These are phyloP conservation scores for Aspergillus novofumigatus DNA, from an alignment of 2,329 filamentous ascomycete species.

Conservation along the genomic window DNA sequence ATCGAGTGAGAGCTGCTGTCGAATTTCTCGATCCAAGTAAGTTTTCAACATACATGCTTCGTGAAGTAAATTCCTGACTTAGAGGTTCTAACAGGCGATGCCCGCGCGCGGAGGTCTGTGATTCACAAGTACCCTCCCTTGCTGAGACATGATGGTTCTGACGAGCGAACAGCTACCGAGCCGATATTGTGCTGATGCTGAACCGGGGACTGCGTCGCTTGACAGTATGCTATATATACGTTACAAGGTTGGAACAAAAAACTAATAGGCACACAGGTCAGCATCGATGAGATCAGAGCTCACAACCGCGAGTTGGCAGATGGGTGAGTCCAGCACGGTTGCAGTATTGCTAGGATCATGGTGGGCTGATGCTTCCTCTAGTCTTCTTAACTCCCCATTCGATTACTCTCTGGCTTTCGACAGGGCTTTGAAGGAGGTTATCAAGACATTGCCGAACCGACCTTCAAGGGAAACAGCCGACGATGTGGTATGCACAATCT, in stretches of 20 bases:
- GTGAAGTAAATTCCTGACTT: constrained; percentile 11
- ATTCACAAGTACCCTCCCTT: neutral
- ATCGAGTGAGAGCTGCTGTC: constrained; percentile 80
- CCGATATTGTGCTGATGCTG: constrained; percentile 77
- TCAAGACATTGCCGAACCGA: constrained; percentile 72
- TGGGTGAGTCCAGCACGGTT: constrained; percentile 38
- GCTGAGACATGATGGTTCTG: constrained; percentile 6
- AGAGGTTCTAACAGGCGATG: constrained; percentile 47
- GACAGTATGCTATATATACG: constrained; percentile 40
- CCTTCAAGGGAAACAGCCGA: constrained; percentile 70
- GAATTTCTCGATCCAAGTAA: constrained; percentile 93
- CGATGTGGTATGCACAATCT: constrained; percentile 56
- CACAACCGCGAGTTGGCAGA: constrained; percentile 80
- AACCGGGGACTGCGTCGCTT: constrained; percentile 58
- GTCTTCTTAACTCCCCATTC: constrained; percentile 77
- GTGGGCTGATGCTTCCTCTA: constrained; percentile 20
- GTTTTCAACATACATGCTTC: constrained; percentile 26
- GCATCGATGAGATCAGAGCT: constrained; percentile 84
- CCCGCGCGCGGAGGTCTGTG: constrained; percentile 51
- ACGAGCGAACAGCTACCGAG: constrained; percentile 67
- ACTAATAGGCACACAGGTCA: constrained; percentile 48
- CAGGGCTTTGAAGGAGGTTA: constrained; percentile 80
- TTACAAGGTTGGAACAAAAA: neutral
- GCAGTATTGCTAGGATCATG: neutral
- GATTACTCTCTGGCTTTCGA: constrained; percentile 87